These are phyloP conservation scores for Corylus avellana DNA, from an alignment of 306 rosid species.

Conservation along the genomic window DNA sequence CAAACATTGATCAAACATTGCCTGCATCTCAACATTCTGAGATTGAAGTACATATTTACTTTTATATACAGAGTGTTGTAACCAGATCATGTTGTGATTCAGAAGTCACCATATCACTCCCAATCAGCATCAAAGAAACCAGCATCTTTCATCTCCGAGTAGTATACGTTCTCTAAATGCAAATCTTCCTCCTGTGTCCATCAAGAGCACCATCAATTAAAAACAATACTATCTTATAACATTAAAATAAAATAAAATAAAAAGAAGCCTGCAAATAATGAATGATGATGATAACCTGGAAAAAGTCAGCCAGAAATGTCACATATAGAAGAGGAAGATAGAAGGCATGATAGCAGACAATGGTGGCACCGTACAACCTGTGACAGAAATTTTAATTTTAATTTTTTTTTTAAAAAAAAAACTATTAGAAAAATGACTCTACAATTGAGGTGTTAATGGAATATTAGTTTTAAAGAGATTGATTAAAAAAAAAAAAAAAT, in stretches of 20 bases:
- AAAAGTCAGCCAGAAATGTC: constrained; percentile 88
- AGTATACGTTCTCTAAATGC: constrained; percentile 81
- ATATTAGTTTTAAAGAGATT: neutral
- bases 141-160: constrained; percentile 98
- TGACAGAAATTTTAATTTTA: constrained; percentile 8
- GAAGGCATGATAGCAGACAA: constrained; percentile 76
- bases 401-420: neutral
- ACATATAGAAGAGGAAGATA: constrained; percentile 87
- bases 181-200: constrained; percentile 72
- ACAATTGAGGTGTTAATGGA: neutral
- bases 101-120: constrained; percentile 48
- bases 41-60: constrained; percentile 33
- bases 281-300: constrained; percentile 52
- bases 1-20: neutral
- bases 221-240: neutral
- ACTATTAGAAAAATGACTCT: constrained; percentile 20
- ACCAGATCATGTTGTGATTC: constrained; percentile 10
- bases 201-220: constrained; percentile 7
- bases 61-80: constrained; percentile 34
- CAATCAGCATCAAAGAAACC: constrained; percentile 89
- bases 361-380: constrained; percentile 74
- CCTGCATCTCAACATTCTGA: neutral
- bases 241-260: neutral
- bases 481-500: neutral
- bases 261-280: neutral